phyloP scores from a whole-genome alignment of 2,329 filamentous ascomycete species.

The Neospermospora avenae region DNA sequence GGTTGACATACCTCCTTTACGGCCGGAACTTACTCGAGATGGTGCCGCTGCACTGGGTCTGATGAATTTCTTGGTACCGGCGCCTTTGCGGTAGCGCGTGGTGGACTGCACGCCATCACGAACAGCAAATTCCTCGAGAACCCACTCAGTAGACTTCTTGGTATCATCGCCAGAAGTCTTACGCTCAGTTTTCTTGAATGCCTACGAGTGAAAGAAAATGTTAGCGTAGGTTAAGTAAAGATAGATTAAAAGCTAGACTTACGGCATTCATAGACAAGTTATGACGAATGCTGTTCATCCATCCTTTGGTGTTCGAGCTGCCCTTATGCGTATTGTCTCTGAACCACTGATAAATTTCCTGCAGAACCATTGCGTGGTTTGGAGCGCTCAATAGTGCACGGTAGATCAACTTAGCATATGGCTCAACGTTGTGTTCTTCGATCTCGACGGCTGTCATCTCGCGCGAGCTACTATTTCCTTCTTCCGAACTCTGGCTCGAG shows the following conservation, averaged over 20 bases:
- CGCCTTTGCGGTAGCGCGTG: slow-evolving; percentile 66
- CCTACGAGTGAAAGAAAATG: slow-evolving; percentile 37
- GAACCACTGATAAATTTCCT: slow-evolving; percentile 92
- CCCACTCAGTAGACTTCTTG: slow-evolving; percentile 74
- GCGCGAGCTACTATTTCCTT: slow-evolving; percentile 28
- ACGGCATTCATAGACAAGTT: slow-evolving; percentile 96
- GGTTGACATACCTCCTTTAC: slow-evolving; percentile 26
- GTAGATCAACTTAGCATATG: slow-evolving; percentile 82
- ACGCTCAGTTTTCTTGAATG: slow-evolving; percentile 51
- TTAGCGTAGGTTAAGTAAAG: not conserved
- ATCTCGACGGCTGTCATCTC: slow-evolving; percentile 30
- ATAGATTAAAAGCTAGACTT: slow-evolving; percentile 38
- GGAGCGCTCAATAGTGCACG: slow-evolving; percentile 67
- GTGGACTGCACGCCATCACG: slow-evolving; percentile 77
- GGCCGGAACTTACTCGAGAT: slow-evolving; percentile 25
- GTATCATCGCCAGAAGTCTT: slow-evolving; percentile 44
- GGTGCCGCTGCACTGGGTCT: slow-evolving; percentile 38
- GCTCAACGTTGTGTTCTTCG: slow-evolving; percentile 43
- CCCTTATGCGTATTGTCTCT: slow-evolving; percentile 74
- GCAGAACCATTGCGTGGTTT: slow-evolving; percentile 69
- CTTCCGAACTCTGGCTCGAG: slow-evolving; percentile 28
- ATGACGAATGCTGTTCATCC: slow-evolving; percentile 95
- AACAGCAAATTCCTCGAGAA: slow-evolving; percentile 67
- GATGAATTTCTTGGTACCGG: slow-evolving; percentile 38
- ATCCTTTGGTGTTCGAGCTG: slow-evolving; percentile 62